Evolutionary conservation across 1,139 yeast genomes (phyloP), one percentile per base, ranked within the genome.

Genomic region (Pichia sp.): DNA sequence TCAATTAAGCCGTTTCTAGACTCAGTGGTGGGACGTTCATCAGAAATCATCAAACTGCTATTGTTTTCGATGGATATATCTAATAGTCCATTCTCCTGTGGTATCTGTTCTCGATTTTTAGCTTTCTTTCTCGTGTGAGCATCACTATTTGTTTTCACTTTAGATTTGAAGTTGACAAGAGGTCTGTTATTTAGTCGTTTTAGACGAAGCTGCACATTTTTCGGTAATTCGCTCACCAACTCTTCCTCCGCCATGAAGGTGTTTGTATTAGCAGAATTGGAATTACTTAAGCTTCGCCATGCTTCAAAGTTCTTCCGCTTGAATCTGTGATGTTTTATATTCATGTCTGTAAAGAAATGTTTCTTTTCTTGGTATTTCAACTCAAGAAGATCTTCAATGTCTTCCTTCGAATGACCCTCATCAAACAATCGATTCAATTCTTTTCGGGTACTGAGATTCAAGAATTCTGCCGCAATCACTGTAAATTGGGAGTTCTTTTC

Each of bases 401-500:
- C 44, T 3, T 44, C 46, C 29, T 51, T 59, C 0, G 55, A 31
- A 4, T 30, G 30, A 1, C 52, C 55, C 2, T 25, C 33, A 15
- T 37, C 38, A 4, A 51, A 44, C 1, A 48, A 32, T 15, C 26
- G n/a, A 22, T 56, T 55, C 21, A 58, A 38, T n/a, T 53, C 48
- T 1, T 38, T 19, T 23, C 42, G 44, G 1, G 53, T 26, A 7
- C 58, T 47, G 12, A 58, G 37, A 13, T 46, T 44, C 17, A 58
- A 38, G 32, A 51, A 56, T 18, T 50, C 56, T 0, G 60, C 55
- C 2, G 59, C 46, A 36, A 54, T 55, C 1, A 54, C 53, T 0
- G 60, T 56, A 33, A 50, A 57, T 12, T 54, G 55, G 38, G 58
- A 60, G 11, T 57, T 42, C 29, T 56, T 59, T 19, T 47, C 36